Evolutionary conservation across 768 basidiomycete genomes (phyloP).

Genomic region (Amanita jacksonii): DNA sequence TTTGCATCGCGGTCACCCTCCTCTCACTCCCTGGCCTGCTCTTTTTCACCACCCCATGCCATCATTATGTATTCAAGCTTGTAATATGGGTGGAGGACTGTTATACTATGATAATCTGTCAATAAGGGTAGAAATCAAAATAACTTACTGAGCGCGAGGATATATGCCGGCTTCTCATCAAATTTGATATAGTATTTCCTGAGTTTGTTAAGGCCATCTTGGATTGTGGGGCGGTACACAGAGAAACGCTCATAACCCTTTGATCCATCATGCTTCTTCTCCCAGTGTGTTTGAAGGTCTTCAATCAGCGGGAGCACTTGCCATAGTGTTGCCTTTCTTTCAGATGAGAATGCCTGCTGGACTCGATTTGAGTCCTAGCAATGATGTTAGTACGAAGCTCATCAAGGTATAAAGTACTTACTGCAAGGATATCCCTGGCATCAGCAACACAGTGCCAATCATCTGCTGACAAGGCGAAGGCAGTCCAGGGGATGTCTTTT

Average conservation of each 20-base stretch:
- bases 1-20: not conserved
- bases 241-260: slow-evolving; percentile 6
- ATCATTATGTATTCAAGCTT: slow-evolving; percentile 16
- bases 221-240: slow-evolving; percentile 14
- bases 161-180: slow-evolving; percentile 14
- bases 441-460: slow-evolving; percentile 17
- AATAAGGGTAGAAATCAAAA: slow-evolving; percentile 9
- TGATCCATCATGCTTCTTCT: slow-evolving; percentile 12
- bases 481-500: slow-evolving; percentile 21
- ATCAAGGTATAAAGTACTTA: not conserved
- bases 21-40: not conserved
- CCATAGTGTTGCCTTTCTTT: slow-evolving; percentile 17
- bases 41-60: not conserved
- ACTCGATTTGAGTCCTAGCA: not conserved
- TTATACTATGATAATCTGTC: not conserved
- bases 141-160: slow-evolving; percentile 16
- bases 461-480: slow-evolving; percentile 12
- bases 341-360: slow-evolving; percentile 15
- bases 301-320: slow-evolving; percentile 19
- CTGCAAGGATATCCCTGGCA: not conserved
- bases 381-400: not conserved
- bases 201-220: slow-evolving; percentile 17
- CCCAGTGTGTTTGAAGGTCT: slow-evolving; percentile 19
- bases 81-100: slow-evolving; percentile 23
- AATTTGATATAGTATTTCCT: slow-evolving; percentile 15